Conservation (phyloP, 2,329 filamentous ascomycete species). For the Monosporascus sp. region DNA sequence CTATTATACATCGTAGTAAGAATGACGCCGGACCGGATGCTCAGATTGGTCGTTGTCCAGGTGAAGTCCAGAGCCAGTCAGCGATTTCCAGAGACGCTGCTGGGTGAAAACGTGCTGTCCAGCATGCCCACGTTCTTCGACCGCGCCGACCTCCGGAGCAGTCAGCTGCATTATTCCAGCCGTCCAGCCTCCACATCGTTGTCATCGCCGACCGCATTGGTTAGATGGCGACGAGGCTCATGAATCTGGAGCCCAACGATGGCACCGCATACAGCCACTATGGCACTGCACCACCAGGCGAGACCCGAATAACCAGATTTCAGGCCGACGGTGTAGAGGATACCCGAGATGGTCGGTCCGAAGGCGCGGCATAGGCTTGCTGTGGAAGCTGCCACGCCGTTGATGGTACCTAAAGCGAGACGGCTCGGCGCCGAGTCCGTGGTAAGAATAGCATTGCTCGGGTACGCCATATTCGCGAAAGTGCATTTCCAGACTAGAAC, state of each 20-base stretch:
- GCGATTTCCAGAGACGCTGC: not conserved
- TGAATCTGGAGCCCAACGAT: slow-evolving; percentile 71
- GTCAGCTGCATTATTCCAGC: slow-evolving; percentile 4
- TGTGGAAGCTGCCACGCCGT: slow-evolving; percentile 85
- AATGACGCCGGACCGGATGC: slow-evolving; percentile 4
- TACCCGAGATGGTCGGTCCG: slow-evolving; percentile 80
- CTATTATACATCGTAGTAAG: slow-evolving; percentile 18
- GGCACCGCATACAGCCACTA: slow-evolving; percentile 70
- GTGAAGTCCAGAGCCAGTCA: not conserved
- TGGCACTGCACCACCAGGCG: slow-evolving; percentile 86
- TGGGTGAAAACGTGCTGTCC: not conserved
- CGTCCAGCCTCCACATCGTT: slow-evolving; percentile 23
- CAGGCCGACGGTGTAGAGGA: slow-evolving; percentile 77
- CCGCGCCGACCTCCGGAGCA: slow-evolving; percentile 2
- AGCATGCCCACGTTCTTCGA: not conserved
- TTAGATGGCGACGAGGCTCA: slow-evolving; percentile 48
- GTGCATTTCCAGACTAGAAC: slow-evolving; percentile 89
- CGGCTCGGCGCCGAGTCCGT: slow-evolving; percentile 83
- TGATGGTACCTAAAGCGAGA: slow-evolving; percentile 82
- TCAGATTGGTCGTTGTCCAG: not conserved
- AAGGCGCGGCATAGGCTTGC: slow-evolving; percentile 85
- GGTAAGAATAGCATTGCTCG: slow-evolving; percentile 81
- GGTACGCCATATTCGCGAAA: slow-evolving; percentile 85
- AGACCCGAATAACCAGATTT: slow-evolving; percentile 78
- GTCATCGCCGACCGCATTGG: slow-evolving; percentile 35